These are phyloP conservation scores for Thelephora aurantiotincta DNA, from an alignment of 768 basidiomycete genomes.

Conservation along the genomic window DNA sequence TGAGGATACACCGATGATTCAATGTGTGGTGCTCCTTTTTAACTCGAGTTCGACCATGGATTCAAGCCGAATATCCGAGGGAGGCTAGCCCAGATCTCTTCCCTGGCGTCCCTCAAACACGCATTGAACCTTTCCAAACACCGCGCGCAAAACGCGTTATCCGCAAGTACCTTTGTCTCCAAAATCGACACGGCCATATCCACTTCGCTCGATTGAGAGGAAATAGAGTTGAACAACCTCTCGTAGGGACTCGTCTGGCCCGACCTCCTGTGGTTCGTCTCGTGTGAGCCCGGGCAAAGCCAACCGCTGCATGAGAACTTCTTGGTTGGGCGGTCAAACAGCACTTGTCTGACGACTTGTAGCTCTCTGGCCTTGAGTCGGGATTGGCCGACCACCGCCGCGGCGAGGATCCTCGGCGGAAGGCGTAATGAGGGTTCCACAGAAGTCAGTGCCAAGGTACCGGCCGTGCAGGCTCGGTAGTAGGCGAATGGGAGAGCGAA, in stretches of 20 bases:
- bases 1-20: too few relatives aligned
- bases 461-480: not conserved
- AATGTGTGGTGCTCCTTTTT: not conserved
- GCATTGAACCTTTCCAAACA: not conserved
- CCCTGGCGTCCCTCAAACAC: not conserved
- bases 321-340: not conserved
- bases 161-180: not conserved
- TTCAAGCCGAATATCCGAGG: not conserved
- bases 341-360: not conserved
- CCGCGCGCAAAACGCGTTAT: not conserved
- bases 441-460: not conserved
- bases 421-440: not conserved
- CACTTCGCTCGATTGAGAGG: not conserved
- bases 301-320: not conserved
- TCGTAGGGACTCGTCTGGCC: not conserved
- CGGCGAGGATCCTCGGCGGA: not conserved
- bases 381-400: not conserved
- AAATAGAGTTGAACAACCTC: not conserved
- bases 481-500: not conserved
- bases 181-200: not conserved
- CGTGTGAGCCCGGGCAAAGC: not conserved
- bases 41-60: not conserved
- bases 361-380: not conserved
- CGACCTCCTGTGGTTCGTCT: not conserved
- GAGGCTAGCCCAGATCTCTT: not conserved